phyloP scores from a whole-genome alignment of 345 rosid species.

The Populus pruinosa region DNA sequence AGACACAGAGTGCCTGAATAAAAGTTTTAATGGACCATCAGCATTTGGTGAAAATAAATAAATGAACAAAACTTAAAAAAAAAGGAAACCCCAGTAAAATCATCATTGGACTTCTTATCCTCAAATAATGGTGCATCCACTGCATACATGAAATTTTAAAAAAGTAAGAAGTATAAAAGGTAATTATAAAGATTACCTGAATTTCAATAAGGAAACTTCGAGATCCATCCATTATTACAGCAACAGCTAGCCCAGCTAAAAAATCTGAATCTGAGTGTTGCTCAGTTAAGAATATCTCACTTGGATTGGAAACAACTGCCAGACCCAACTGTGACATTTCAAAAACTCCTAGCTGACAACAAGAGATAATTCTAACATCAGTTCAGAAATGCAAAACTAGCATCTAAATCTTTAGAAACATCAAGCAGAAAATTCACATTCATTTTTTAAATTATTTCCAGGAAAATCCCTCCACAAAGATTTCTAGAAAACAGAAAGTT shows the following conservation, averaged over 20 bases:
- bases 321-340: constrained; percentile 83
- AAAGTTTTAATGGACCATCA: constrained; percentile 9
- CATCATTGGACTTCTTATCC: background rate
- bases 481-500: background rate
- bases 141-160: background rate
- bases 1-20: constrained; percentile 68
- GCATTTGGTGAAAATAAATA: background rate
- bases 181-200: constrained; percentile 46
- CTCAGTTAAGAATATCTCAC: constrained; percentile 76
- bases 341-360: constrained; percentile 80
- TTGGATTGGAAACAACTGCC: constrained; percentile 69
- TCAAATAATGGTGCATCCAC: no score
- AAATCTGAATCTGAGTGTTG: constrained; percentile 67
- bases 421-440: background rate
- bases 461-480: background rate
- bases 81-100: background rate
- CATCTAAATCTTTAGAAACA: constrained; percentile 1
- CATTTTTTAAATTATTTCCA: background rate
- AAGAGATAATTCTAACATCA: constrained; percentile 10
- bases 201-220: constrained; percentile 82
- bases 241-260: constrained; percentile 86
- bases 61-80: background rate
- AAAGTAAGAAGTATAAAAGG: background rate
- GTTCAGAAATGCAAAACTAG: background rate
- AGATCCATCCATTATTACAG: constrained; percentile 88